Evolutionary conservation across 1,284 basidiomycete genomes (phyloP), one percentile per base, ranked within the genome.

Genomic region (Termitomyces sp.): DNA sequence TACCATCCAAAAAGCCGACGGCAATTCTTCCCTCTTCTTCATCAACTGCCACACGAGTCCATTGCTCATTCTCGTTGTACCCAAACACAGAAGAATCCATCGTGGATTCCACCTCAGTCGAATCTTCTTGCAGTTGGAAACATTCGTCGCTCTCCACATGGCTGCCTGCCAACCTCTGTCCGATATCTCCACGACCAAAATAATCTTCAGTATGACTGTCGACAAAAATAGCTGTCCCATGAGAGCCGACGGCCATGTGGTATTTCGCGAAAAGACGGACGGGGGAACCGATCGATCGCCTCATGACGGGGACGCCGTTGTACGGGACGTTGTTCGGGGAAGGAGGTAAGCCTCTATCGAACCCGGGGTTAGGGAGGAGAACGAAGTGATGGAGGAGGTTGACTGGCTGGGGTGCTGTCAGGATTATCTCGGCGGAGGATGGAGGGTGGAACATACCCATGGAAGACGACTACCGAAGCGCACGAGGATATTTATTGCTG

Each of bases 341-440:
- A 42, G 71, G 64, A 34, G 59, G 57, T 8, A 55, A 45, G 24
- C 55, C 26, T 48, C 57, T 35, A 55, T 60, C 52, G 60, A 73
- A 81, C 14, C 60, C 44, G 0, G 67, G 59, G 59, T 81, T 78
- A 0, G 77, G 72, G 1, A 63, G 62, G 7, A 88, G 69, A 31
- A 75, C 62, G 63, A 77, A 84, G 63, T 83, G 80, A 57, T 86
- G 82, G 11, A 87, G 69, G 37, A 82, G 66, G 64, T 87, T 86
- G 54, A 81, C 76, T 0, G 84, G 82, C 84, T 71, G 49, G 1
- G 24, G 37, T 21, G 14, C 3, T 51, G 18, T 54, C 9, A 40
- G 9, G 5, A 47, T 24, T 26, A 21, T 46, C 9, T 24, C 13
- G n/a, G 38, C 41, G 3, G 49, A 34, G 5, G 10, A 9, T 19